Percentiles rank a stretch among this genome's conserved stretches.
These are phyloP conservation scores for Neoarthrinium moseri DNA, from an alignment of 2,329 filamentous ascomycete species.

Conservation along the genomic window DNA sequence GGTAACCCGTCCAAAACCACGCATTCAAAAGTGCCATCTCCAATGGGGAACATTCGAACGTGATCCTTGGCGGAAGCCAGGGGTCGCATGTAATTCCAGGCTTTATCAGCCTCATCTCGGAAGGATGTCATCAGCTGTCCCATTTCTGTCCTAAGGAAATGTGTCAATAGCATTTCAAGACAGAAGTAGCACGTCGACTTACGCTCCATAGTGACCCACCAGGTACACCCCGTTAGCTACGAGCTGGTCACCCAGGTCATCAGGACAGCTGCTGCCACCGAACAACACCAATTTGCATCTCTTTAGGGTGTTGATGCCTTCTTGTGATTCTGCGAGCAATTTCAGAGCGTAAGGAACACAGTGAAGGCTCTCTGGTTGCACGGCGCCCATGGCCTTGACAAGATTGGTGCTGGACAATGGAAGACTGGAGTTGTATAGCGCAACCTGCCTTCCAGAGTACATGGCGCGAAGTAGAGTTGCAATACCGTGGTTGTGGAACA, in stretches of 20 bases:
- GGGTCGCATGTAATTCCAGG: slow-evolving; percentile 41
- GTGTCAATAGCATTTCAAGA: slow-evolving; percentile 11
- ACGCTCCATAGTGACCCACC: slow-evolving; percentile 39
- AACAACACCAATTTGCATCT: slow-evolving; percentile 37
- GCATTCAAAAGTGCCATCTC: slow-evolving; percentile 23
- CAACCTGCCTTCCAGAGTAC: slow-evolving; percentile 38
- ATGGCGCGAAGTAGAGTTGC: slow-evolving; percentile 40
- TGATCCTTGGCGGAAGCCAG: slow-evolving; percentile 33
- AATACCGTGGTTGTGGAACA: slow-evolving; percentile 42
- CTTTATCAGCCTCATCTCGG: slow-evolving; percentile 32
- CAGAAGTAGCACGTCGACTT: slow-evolving; percentile 14
- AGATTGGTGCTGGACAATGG: slow-evolving; percentile 36
- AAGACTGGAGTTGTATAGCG: slow-evolving; percentile 37
- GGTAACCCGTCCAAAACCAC: slow-evolving; percentile 32
- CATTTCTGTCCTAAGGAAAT: slow-evolving; percentile 34
- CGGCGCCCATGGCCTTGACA: slow-evolving; percentile 31
- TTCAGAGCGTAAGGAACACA: slow-evolving; percentile 40
- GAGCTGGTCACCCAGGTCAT: slow-evolving; percentile 37
- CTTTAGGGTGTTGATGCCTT: slow-evolving; percentile 33
- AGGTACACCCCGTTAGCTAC: slow-evolving; percentile 34
- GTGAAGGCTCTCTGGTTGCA: slow-evolving; percentile 37
- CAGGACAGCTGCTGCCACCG: slow-evolving; percentile 38
- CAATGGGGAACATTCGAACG: slow-evolving; percentile 31
- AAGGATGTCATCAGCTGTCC: slow-evolving; percentile 41
- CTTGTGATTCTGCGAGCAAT: slow-evolving; percentile 32